phyloP scores from a whole-genome alignment of 1,284 basidiomycete genomes.

The Sphaerobolus stellatus region DNA sequence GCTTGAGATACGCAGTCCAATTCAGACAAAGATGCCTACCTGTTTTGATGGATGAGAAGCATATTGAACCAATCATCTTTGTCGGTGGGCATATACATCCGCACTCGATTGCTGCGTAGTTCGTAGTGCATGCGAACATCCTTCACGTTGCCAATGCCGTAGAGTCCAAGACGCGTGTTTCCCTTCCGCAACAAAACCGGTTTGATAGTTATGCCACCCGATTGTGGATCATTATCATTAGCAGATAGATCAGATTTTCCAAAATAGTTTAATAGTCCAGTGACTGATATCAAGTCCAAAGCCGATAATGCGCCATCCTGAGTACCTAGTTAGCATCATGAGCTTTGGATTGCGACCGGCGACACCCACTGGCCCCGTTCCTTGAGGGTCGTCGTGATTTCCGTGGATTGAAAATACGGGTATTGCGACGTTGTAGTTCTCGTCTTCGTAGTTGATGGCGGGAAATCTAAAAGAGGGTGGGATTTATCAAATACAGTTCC shows the following conservation, averaged over 20 bases:
- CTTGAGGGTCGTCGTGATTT: conserved; percentile 99
- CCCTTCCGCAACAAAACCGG: conserved; percentile 93
- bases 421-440: conserved; percentile 91
- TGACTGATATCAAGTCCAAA: conserved; percentile 90
- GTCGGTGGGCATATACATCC: conserved; percentile 93
- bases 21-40: conserved; percentile 48
- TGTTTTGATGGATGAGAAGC: conserved; percentile 92
- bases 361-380: conserved; percentile 76
- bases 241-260: conserved; percentile 80
- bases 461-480: conserved; percentile 76
- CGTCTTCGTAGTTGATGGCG: conserved; percentile 96
- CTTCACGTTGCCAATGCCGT: conserved; percentile 96
- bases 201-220: conserved; percentile 80
- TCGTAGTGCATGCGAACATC: conserved; percentile 97
- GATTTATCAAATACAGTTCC: conserved; percentile 8
- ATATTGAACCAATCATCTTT: conserved; percentile 96
- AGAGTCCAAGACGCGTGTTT: conserved; percentile 80
- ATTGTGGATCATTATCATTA: conserved; percentile 63
- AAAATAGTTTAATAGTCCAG: conserved; percentile 96
- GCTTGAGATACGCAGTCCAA: conserved; percentile 6
- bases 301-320: conserved; percentile 95
- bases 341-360: conserved; percentile 1
- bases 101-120: conserved; percentile 87
- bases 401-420: conserved; percentile 99
- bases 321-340: conserved; percentile 1